A percentile compares a stretch with the other conserved stretches of the same genome.
These are phyloP conservation scores for Apiospora saccharicola DNA, from an alignment of 2,329 filamentous ascomycete species.

Conservation along the genomic window DNA sequence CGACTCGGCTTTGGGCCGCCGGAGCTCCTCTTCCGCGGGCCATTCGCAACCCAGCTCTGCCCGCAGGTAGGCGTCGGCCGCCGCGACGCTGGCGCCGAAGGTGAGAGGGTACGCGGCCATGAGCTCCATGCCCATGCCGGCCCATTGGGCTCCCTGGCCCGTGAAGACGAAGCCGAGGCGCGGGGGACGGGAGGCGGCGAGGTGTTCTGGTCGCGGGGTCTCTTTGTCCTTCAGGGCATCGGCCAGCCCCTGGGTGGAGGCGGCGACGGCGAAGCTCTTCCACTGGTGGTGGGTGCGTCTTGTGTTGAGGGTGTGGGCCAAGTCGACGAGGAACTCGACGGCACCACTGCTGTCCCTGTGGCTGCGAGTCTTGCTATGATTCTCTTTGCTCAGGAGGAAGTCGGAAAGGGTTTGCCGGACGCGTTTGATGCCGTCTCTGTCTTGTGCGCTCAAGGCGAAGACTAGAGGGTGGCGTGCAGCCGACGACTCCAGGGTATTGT, in stretches of 20 bases:
- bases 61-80: constrained; percentile 38
- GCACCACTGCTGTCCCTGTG: too few relatives aligned
- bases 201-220: not conserved
- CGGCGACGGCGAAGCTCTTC: not conserved
- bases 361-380: too few relatives aligned
- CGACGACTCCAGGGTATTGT: too few relatives aligned
- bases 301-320: too few relatives aligned
- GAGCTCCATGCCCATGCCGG: constrained; percentile 47
- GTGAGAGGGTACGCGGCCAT: constrained; percentile 37
- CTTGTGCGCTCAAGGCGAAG: too few relatives aligned
- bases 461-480: too few relatives aligned
- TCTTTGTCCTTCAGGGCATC: not conserved
- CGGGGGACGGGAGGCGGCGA: not conserved
- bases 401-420: too few relatives aligned
- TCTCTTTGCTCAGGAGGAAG: too few relatives aligned
- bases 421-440: too few relatives aligned
- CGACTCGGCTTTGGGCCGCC: constrained; percentile 33
- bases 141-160: constrained; percentile 48
- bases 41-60: constrained; percentile 34
- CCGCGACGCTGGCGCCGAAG: constrained; percentile 39
- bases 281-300: not conserved
- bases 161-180: constrained; percentile 42
- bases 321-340: too few relatives aligned
- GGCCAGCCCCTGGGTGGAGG: not conserved
- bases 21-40: constrained; percentile 43